These are phyloP conservation scores for Candolleomyces eurysporus DNA, from an alignment of 768 basidiomycete species.

Conservation along the genomic window DNA sequence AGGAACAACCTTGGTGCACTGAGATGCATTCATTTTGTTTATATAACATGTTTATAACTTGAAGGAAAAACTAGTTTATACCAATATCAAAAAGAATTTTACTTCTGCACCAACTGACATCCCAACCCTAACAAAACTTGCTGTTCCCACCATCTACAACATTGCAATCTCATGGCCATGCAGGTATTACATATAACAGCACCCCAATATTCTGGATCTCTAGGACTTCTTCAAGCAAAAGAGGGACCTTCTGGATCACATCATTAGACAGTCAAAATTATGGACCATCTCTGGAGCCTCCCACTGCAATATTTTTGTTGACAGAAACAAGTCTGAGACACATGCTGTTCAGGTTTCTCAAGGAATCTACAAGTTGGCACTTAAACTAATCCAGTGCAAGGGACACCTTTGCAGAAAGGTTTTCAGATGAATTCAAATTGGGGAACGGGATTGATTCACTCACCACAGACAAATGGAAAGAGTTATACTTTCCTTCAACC, in stretches of 20 bases:
- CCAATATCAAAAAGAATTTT: slow-evolving; percentile 27
- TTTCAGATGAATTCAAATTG: slow-evolving; percentile 23
- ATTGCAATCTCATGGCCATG: slow-evolving; percentile 22
- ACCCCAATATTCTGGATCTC: slow-evolving; percentile 21
- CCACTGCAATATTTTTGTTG: slow-evolving; percentile 9
- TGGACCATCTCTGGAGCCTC: slow-evolving; percentile 11
- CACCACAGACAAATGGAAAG: slow-evolving; percentile 1
- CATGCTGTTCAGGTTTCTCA: slow-evolving; percentile 8
- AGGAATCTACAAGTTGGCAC: slow-evolving; percentile 8
- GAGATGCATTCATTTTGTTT: slow-evolving; percentile 14
- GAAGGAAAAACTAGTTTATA: slow-evolving; percentile 17
- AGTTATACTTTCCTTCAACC: slow-evolving; percentile 17
- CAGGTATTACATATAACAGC: slow-evolving; percentile 16
- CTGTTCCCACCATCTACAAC: slow-evolving; percentile 18
- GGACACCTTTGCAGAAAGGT: slow-evolving; percentile 19
- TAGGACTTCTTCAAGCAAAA: slow-evolving; percentile 17
- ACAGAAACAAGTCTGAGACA: slow-evolving; percentile 11
- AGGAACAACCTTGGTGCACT: slow-evolving; percentile 8
- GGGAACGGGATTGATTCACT: slow-evolving; percentile 17
- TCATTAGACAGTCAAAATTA: slow-evolving; percentile 17
- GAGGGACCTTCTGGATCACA: slow-evolving; percentile 5
- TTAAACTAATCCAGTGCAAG: slow-evolving; percentile 13
- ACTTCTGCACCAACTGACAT: slow-evolving; percentile 17
- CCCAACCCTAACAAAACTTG: slow-evolving; percentile 25
- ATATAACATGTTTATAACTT: slow-evolving; percentile 15